Conservation (phyloP, 2,329 filamentous ascomycete genomes). For the Trichoderma endophyticum region DNA sequence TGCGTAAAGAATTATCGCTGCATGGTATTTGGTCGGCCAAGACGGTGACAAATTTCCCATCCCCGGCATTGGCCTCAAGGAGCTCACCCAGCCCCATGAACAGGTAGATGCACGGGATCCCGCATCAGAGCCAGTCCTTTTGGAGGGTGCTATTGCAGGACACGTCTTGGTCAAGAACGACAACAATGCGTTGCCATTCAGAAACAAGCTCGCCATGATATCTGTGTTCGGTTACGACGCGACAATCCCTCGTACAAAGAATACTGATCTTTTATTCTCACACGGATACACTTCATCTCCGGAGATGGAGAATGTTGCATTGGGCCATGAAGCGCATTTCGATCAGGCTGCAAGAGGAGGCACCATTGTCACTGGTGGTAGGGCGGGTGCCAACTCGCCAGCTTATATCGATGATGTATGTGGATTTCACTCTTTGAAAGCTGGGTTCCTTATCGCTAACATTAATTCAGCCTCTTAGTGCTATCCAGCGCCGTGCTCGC, state of each 20-base stretch:
- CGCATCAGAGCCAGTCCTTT: constrained; percentile 40
- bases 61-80: constrained; percentile 56
- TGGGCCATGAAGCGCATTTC: constrained; percentile 43
- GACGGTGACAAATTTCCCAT: constrained; percentile 42
- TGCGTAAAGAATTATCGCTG: constrained; percentile 57
- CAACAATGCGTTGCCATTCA: constrained; percentile 59
- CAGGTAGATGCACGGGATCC: constrained; percentile 49
- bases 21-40: constrained; percentile 57
- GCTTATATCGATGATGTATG: constrained; percentile 48
- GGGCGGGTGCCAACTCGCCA: constrained; percentile 50
- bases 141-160: constrained; percentile 56
- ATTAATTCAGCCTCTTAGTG: constrained; percentile 48
- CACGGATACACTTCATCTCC: constrained; percentile 46
- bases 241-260: constrained; percentile 43
- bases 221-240: constrained; percentile 66
- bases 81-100: constrained; percentile 49
- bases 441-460: neutral
- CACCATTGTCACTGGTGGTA: constrained; percentile 50
- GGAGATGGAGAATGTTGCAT: constrained; percentile 43
- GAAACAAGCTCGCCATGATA: constrained; percentile 51
- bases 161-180: constrained; percentile 78
- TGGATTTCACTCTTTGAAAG: neutral
- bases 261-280: constrained; percentile 44
- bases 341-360: constrained; percentile 50
- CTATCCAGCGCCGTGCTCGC: constrained; percentile 52